Evolutionary conservation across 441 rosid species (phyloP), one percentile per base, ranked within the genome.

Genomic region (Pelargonium australe): DNA sequence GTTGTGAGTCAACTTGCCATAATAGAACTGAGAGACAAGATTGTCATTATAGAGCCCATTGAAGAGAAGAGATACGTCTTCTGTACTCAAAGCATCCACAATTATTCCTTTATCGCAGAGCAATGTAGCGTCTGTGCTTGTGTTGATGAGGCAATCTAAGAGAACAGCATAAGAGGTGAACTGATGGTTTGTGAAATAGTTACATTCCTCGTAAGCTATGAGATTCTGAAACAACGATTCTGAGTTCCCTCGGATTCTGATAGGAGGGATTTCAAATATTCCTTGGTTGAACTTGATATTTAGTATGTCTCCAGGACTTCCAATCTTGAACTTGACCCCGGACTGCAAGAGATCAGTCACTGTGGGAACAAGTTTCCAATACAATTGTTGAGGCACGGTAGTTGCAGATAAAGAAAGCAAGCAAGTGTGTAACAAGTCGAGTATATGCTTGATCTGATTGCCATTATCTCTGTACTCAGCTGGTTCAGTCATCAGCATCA

Each of bases 221-320:
- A 51, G 58, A 17, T 51, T 51, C 19, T 17, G 17, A 17, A 51
- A 51, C 58, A 51, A n/a, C 14, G 58, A 16, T 17, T 51, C 58
- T 17, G 58, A 51, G 19, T 51, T 51, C 19, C 58, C 58, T n/a
- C 58, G 58, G 58, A 51, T 51, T 17, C 19, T 51, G 58, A 51
- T 51, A 17, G 58, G 19, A 0, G 58, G 58, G 58, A 51, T 51
- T 2, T 51, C 58, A 17, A 51, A 51, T 51, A 4, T 0, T 1
- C 58, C 58, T 3, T 17, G 1, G 8, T 6, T 7, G 58, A 51
- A 51, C 58, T n/a, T 51, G 17, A 51, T 14, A 0, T 51, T 14
- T 4, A 51, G 19, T 4, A 51, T 0, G 7, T 51, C 58, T 2
- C 58, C 58, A 1, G 58, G 58, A n/a, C 19, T 16, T 3, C 58